Conservation (phyloP, 169 alveolate genomes). For the Babesia bovis region DNA sequence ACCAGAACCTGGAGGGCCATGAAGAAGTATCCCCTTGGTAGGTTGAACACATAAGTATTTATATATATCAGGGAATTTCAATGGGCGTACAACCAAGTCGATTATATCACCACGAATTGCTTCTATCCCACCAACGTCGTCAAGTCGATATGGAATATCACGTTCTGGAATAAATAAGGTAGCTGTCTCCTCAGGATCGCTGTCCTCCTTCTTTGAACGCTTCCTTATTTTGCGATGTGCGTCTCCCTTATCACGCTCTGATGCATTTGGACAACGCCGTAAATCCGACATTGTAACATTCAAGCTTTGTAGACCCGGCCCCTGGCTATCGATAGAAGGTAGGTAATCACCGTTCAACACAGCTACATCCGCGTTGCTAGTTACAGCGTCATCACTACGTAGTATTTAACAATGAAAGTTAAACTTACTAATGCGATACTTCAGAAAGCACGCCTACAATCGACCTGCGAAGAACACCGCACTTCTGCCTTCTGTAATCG, state of each 20-base stretch:
- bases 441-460: conserved; percentile 28
- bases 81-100: conserved; percentile 73
- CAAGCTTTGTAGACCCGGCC: conserved; percentile 22
- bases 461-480: conserved; percentile 31
- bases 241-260: not conserved
- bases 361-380: too few relatives aligned
- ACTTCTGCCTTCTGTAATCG: conserved; percentile 62
- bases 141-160: conserved; percentile 23
- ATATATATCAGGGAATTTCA: conserved; percentile 83
- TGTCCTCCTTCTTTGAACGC: conserved; percentile 5
- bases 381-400: too few relatives aligned
- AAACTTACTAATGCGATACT: not conserved
- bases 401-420: too few relatives aligned
- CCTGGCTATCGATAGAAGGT: too few relatives aligned
- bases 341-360: too few relatives aligned
- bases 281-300: conserved; percentile 18
- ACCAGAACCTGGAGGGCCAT: conserved; percentile 98
- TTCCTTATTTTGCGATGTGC: not conserved
- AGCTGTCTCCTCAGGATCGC: not conserved
- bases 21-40: conserved; percentile 91
- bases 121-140: conserved; percentile 76
- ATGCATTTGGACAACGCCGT: not conserved
- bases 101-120: conserved; percentile 68
- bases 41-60: conserved; percentile 86
- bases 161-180: conserved; percentile 56